Evolutionary conservation across 163 green algal species (phyloP).

Genomic region (Trebouxiophyceae sp.): DNA sequence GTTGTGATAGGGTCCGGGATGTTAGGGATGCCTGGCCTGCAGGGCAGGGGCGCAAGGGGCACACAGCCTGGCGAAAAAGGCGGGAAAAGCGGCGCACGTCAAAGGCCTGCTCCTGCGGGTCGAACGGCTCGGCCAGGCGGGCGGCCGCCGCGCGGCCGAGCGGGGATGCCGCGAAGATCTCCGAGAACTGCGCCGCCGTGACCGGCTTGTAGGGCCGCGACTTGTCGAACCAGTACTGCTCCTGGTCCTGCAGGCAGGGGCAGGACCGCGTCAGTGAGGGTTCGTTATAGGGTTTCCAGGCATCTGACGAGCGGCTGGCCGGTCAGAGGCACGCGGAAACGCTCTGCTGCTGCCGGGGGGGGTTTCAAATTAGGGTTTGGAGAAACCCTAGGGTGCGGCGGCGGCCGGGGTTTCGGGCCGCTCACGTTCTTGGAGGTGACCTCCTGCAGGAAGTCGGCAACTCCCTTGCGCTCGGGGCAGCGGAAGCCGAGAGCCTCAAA

Average conservation of each 20-base stretch:
- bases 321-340: too few relatives aligned
- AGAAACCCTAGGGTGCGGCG: too few relatives aligned
- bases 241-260: neutral
- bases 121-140: neutral
- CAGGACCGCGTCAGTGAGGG: neutral
- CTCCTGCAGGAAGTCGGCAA: constrained; percentile 62
- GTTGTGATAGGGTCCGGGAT: too few relatives aligned
- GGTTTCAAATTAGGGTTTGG: too few relatives aligned
- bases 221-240: constrained; percentile 35
- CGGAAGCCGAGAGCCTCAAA: constrained; percentile 60
- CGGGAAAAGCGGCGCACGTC: neutral
- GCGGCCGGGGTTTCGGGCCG: too few relatives aligned
- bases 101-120: neutral
- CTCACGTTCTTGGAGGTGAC: constrained; percentile 39
- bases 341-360: too few relatives aligned
- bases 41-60: neutral
- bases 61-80: too few relatives aligned
- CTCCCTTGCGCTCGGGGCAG: constrained; percentile 50
- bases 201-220: constrained; percentile 13
- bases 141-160: neutral
- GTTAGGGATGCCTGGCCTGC: neutral
- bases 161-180: constrained; percentile 14
- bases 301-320: too few relatives aligned
- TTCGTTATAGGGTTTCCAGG: neutral
- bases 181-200: constrained; percentile 7